A percentile compares a stretch with the other conserved stretches of the same genome.
Conservation (phyloP, 768 basidiomycete genomes). For the Serendipita sp. region DNA sequence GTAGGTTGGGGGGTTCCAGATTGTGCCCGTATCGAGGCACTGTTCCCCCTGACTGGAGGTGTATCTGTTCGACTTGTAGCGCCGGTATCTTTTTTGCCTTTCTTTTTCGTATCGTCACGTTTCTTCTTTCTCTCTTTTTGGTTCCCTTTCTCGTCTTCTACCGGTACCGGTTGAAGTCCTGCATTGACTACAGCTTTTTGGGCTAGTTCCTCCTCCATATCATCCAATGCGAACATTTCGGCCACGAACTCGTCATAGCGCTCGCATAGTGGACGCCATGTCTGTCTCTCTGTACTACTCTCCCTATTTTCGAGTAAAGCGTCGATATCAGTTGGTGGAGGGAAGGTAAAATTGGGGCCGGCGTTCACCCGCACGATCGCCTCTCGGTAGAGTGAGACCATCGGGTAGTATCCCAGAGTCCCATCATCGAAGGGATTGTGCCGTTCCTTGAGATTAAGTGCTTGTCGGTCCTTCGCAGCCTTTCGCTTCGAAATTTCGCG, state of each 20-base stretch:
- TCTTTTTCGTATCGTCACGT: slow-evolving; percentile 9
- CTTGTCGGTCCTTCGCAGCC: slow-evolving; percentile 45
- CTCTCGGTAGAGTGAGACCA: slow-evolving; percentile 85
- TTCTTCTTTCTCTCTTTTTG: slow-evolving; percentile 10
- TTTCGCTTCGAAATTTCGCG: slow-evolving; percentile 46
- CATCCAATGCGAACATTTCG: slow-evolving; percentile 68
- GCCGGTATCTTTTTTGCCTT: not conserved
- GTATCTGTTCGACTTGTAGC: not conserved
- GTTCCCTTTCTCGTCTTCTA: not conserved
- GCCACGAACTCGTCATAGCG: slow-evolving; percentile 72
- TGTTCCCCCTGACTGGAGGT: not conserved
- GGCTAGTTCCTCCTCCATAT: slow-evolving; percentile 58
- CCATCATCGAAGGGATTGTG: slow-evolving; percentile 86
- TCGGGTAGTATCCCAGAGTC: slow-evolving; percentile 85
- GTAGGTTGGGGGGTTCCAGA: not conserved
- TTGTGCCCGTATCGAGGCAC: not conserved
- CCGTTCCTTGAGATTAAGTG: slow-evolving; percentile 52
- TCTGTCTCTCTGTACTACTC: slow-evolving; percentile 19
- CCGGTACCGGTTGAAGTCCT: slow-evolving; percentile 7
- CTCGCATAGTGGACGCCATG: slow-evolving; percentile 69
- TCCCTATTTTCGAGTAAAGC: slow-evolving; percentile 30
- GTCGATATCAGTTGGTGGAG: slow-evolving; percentile 69
- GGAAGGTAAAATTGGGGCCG: slow-evolving; percentile 71
- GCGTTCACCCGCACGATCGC: slow-evolving; percentile 74
- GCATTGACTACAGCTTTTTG: slow-evolving; percentile 14